Evolutionary conservation across 495 filamentous ascomycete genomes (phyloP).

Genomic region (Penicillium steckii): DNA sequence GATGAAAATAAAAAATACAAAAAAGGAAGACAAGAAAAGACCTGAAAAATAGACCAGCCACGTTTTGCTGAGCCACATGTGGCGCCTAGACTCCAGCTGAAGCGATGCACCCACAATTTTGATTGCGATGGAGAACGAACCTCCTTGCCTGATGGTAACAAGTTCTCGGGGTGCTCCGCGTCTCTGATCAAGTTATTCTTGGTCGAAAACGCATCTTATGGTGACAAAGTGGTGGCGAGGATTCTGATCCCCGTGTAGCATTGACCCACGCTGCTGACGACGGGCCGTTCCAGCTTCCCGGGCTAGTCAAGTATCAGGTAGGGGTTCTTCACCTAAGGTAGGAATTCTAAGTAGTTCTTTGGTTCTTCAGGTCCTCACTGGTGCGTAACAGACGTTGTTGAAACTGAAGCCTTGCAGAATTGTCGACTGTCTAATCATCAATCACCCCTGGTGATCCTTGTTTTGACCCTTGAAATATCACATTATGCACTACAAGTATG

Average conservation of each 20-base stretch:
- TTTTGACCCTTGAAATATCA: too few species aligned
- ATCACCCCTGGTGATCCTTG: too few species aligned
- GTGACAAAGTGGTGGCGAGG: slow-evolving; percentile 3
- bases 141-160: background rate
- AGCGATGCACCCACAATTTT: background rate
- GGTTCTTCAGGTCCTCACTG: background rate
- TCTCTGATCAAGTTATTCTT: background rate
- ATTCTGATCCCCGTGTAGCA: too few species aligned
- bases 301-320: too few species aligned
- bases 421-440: slow-evolving; percentile 17
- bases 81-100: slow-evolving; percentile 21
- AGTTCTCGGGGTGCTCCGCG: background rate
- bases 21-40: background rate
- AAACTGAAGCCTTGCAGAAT: slow-evolving; percentile 19
- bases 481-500: too few species aligned
- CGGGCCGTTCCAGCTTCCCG: background rate
- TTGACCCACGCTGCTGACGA: slow-evolving; percentile 1
- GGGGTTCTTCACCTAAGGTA: background rate
- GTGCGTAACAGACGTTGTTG: slow-evolving; percentile 12
- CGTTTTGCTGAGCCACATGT: slow-evolving; percentile 22
- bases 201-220: slow-evolving; percentile 1
- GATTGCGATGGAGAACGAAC: background rate
- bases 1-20: background rate
- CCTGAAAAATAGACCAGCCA: background rate
- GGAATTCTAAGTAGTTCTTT: background rate